Evolutionary conservation across 441 rosid species (phyloP).

Genomic region (Mallotus repandus): DNA sequence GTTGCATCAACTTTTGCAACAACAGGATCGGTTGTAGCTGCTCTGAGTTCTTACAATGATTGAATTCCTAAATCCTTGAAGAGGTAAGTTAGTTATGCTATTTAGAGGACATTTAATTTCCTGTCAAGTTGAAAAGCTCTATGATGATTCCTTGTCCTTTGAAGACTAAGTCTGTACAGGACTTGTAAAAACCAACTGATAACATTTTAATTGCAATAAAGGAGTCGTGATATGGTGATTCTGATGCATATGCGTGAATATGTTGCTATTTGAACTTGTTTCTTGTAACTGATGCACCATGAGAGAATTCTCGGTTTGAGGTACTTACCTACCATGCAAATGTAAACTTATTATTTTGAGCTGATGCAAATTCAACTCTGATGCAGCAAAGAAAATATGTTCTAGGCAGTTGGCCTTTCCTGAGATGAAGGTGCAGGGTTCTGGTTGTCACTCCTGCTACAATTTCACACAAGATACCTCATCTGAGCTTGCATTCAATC

Average conservation of each 20-base stretch:
- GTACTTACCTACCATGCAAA: neutral
- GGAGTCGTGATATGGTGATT: too few species aligned
- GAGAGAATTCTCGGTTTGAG: neutral
- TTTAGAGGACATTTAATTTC: neutral
- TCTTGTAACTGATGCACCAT: neutral
- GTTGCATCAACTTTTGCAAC: constrained; percentile 72
- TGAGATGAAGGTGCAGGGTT: constrained; percentile 7
- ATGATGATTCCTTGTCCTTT: neutral
- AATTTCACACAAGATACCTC: constrained; percentile 3
- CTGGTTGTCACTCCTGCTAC: neutral
- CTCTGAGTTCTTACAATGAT: constrained; percentile 67
- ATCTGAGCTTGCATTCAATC: neutral
- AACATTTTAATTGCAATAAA: too few species aligned
- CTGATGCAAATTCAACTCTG: constrained; percentile 1
- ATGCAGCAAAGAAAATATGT: constrained; percentile 26
- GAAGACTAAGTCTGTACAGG: neutral
- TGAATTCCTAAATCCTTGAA: constrained; percentile 32
- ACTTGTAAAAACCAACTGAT: neutral
- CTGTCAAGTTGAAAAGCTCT: neutral
- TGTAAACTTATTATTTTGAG: neutral
- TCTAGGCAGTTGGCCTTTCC: constrained; percentile 14
- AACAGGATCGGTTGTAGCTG: constrained; percentile 83
- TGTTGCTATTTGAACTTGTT: too few species aligned
- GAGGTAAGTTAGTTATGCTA: constrained; percentile 32
- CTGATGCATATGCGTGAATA: too few species aligned